A percentile compares a stretch with the other conserved stretches of the same genome.
phyloP scores from a whole-genome alignment of 345 rosid genomes.

The Psidium guajava region DNA sequence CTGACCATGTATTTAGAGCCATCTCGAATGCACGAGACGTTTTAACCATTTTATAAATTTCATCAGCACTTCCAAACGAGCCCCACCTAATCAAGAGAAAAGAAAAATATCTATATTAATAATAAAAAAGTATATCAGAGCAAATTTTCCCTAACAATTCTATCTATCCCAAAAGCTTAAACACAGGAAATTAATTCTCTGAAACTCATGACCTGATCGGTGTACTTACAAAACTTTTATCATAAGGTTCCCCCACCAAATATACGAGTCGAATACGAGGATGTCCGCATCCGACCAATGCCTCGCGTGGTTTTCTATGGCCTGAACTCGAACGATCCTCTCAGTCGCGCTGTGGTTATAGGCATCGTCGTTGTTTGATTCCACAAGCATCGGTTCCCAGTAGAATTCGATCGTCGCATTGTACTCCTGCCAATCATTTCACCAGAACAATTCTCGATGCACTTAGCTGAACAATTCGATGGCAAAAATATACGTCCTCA shows the following conservation, averaged over 20 bases:
- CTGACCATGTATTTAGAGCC: slow-evolving; percentile 69
- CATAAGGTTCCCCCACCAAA: slow-evolving; percentile 71
- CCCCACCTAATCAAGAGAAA: slow-evolving; percentile 38
- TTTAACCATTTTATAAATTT: slow-evolving; percentile 49
- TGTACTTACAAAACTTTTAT: slow-evolving; percentile 66
- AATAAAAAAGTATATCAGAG: background rate
- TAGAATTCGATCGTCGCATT: slow-evolving; percentile 78
- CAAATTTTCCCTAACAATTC: background rate
- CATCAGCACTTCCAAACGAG: slow-evolving; percentile 45
- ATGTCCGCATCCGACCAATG: slow-evolving; percentile 71
- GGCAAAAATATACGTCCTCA: background rate
- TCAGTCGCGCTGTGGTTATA: slow-evolving; percentile 52
- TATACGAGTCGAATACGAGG: slow-evolving; percentile 70
- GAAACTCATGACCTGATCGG: background rate
- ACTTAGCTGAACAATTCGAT: background rate
- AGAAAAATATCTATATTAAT: background rate
- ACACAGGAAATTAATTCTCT: background rate
- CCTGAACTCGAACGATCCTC: slow-evolving; percentile 56
- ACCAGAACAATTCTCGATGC: background rate
- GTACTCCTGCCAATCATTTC: slow-evolving; percentile 35
- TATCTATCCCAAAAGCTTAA: background rate
- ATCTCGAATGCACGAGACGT: slow-evolving; percentile 65
- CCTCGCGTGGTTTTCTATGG: slow-evolving; percentile 68
- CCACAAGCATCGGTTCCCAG: slow-evolving; percentile 82
- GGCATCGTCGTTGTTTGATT: slow-evolving; percentile 86